phyloP scores from a whole-genome alignment of 441 rosid species.

The Syzygium syzygioides region DNA sequence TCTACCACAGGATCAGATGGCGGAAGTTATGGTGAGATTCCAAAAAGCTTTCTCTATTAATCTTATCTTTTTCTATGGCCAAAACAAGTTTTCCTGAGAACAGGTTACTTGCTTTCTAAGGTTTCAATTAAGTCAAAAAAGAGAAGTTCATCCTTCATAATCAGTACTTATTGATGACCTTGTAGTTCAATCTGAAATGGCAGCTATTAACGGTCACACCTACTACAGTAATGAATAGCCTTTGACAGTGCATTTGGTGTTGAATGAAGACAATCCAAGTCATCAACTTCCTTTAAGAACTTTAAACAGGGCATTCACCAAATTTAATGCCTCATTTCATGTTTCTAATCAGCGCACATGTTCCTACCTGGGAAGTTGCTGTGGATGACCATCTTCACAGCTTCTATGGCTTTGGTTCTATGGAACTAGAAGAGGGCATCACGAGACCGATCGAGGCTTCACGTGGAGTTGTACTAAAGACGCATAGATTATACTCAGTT shows the following conservation, averaged over 20 bases:
- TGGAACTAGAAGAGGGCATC: slow-evolving; percentile 17
- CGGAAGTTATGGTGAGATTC: slow-evolving; percentile 20
- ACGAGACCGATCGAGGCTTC: fast-evolving
- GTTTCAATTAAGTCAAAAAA: background rate
- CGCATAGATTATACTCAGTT: background rate
- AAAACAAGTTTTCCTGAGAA: background rate
- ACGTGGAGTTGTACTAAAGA: background rate
- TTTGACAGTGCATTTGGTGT: background rate
- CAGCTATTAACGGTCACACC: background rate
- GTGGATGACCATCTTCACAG: slow-evolving; percentile 24
- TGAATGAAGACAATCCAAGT: background rate
- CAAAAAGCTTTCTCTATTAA: background rate
- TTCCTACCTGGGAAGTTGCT: slow-evolving; percentile 26
- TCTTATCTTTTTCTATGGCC: background rate
- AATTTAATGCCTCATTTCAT: background rate
- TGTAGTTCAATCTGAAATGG: background rate
- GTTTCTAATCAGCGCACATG: slow-evolving; percentile 24
- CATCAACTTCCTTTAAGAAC: background rate
- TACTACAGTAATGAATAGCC: background rate
- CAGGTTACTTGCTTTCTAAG: fast-evolving
- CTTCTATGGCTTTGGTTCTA: slow-evolving; percentile 19
- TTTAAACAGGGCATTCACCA: background rate
- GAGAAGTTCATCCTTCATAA: background rate
- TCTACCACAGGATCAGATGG: background rate
- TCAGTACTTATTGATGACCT: too few relatives aligned